Conservation (phyloP, 1,139 yeast genomes). For the Magnusiomyces sp. region DNA sequence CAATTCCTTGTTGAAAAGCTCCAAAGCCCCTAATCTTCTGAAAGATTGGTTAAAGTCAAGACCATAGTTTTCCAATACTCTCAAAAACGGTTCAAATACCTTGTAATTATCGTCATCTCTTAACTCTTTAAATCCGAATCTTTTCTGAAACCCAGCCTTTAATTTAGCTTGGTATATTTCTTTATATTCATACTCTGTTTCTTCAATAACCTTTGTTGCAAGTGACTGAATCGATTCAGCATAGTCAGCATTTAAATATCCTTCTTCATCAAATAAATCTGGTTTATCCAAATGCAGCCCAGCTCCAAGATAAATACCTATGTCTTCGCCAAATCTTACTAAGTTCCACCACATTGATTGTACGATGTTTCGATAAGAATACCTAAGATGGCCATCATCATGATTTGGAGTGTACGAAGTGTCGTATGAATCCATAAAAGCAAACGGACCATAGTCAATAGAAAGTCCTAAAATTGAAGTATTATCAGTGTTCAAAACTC, state of each 20-base stretch:
- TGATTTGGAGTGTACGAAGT: constrained; percentile 83
- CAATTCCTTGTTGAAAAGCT: constrained; percentile 18
- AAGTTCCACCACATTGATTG: constrained; percentile 91
- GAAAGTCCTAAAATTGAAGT: constrained; percentile 81
- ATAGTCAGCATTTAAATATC: constrained; percentile 40
- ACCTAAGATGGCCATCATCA: constrained; percentile 66
- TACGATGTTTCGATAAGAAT: constrained; percentile 76
- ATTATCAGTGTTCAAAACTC: constrained; percentile 91
- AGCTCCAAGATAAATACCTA: constrained; percentile 74
- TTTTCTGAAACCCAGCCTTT: constrained; percentile 47
- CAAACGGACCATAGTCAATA: constrained; percentile 92
- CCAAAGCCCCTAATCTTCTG: constrained; percentile 45
- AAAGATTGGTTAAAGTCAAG: constrained; percentile 80
- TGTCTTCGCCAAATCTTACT: constrained; percentile 72
- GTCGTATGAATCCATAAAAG: constrained; percentile 77
- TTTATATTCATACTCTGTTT: constrained; percentile 60
- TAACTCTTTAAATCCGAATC: constrained; percentile 54
- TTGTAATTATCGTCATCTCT: constrained; percentile 38
- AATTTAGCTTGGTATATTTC: constrained; percentile 53
- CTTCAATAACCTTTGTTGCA: constrained; percentile 58
- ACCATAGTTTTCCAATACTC: constrained; percentile 50
- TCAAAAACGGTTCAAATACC: constrained; percentile 53
- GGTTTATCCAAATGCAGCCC: constrained; percentile 37
- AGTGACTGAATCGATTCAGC: constrained; percentile 42
- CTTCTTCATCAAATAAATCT: constrained; percentile 24